Evolutionary conservation across 495 filamentous ascomycete species (phyloP).

Genomic region (Penicillium nucicola): DNA sequence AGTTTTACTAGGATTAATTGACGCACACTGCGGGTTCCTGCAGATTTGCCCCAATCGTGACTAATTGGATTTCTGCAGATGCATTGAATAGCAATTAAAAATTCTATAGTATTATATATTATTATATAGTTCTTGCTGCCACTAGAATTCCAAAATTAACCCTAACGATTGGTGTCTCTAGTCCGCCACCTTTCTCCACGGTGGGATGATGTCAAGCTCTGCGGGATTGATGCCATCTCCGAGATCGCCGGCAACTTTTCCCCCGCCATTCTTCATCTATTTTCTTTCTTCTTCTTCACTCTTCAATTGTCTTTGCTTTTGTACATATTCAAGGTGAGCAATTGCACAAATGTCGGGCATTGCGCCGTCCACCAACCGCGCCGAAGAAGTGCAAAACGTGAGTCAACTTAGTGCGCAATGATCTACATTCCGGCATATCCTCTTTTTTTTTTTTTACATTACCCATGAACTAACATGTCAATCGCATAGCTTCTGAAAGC

Average conservation of each 20-base stretch:
- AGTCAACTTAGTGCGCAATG: constrained; percentile 18
- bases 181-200: background rate
- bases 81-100: background rate
- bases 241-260: constrained; percentile 19
- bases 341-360: constrained; percentile 23
- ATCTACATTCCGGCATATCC: background rate
- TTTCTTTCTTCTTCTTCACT: background rate
- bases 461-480: background rate
- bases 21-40: constrained; percentile 1
- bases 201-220: constrained; percentile 32
- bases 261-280: background rate
- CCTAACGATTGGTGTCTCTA: too few species aligned
- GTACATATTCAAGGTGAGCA: background rate
- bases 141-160: too few species aligned
- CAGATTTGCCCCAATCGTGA: background rate
- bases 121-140: too few species aligned
- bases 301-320: background rate
- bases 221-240: constrained; percentile 31
- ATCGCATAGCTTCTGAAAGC: constrained; percentile 63
- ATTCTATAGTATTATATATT: too few species aligned
- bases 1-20: too few species aligned
- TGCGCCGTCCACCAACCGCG: constrained; percentile 24
- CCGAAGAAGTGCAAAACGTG: constrained; percentile 45
- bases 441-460: background rate
- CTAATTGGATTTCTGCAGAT: background rate